Evolutionary conservation across 345 rosid genomes (phyloP), one percentile per base, ranked within the genome.

Genomic region (Gossypium longicalyx): DNA sequence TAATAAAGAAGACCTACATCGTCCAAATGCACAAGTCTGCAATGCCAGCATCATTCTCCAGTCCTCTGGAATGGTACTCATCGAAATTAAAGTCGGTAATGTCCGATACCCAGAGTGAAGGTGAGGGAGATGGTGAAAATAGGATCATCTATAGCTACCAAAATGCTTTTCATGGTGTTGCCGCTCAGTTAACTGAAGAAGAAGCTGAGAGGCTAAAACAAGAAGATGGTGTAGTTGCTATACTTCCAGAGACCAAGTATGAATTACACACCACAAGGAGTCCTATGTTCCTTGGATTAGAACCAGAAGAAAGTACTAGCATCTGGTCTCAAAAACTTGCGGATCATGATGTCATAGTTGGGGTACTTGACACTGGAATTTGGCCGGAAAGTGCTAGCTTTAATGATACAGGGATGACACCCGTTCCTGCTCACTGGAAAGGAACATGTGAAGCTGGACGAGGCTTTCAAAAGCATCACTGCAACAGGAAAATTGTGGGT

Each of bases 21-120:
- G 80, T 94, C 72, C 98, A 94, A 20, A 92, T 94, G 97, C 97
- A 94, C 67, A 94, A 80, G 79, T 82, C 86, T 34, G 90, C 92
- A 15, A 92, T 80, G 94, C 98, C 98, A 11, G 82, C 52, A 22
- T 77, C 90, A 44, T 87, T 85, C 80, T 76, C 86, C 41, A 44
- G 47, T 52, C 93, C 89, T 77, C 82, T 84, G 2, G 84, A 94
- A 34, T 94, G 98, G 98, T 94, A 90, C 84, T 78, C 89, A 19
- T 89, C 93, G 1, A 90, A 82, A 74, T 74, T 94, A 41, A 70
- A 82, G 67, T 87, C 94, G 16, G 87, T 85, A 19, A 74, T 81
- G 17, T 72, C 82, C 19, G 60, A 78, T 48, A 65, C 73, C 64
- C 71, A 74, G 54, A 67, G 29, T 20, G 82, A 80, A 20, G 87